These are phyloP conservation scores for Tylopilus vinaceipallidus DNA, from an alignment of 768 basidiomycete species.

Conservation along the genomic window DNA sequence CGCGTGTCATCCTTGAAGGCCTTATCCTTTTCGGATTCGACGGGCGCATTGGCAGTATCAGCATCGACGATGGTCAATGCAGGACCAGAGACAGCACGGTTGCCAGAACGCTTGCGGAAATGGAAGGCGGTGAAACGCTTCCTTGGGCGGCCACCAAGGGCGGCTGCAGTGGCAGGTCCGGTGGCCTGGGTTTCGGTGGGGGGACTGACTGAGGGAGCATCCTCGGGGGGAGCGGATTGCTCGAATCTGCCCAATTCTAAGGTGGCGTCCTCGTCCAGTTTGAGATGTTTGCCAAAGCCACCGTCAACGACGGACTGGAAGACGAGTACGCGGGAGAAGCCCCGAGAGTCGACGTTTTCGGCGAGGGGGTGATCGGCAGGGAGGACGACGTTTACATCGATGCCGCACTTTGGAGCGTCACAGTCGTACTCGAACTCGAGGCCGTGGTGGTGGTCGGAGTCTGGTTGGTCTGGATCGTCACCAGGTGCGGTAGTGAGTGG, in stretches of 20 bases:
- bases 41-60: slow-evolving; percentile 38
- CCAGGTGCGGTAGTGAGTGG: slow-evolving; percentile 50
- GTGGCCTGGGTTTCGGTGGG: slow-evolving; percentile 12
- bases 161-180: slow-evolving; percentile 10
- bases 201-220: slow-evolving; percentile 8
- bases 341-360: slow-evolving; percentile 34
- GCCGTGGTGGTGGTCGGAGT: slow-evolving; percentile 64
- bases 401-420: slow-evolving; percentile 79
- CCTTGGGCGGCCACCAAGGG: slow-evolving; percentile 29
- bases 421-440: slow-evolving; percentile 93
- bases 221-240: slow-evolving; percentile 20
- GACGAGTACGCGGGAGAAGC: slow-evolving; percentile 34
- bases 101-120: slow-evolving; percentile 57
- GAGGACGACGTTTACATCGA: slow-evolving; percentile 75
- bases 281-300: slow-evolving; percentile 76
- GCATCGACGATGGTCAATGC: slow-evolving; percentile 79
- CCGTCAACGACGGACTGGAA: slow-evolving; percentile 64
- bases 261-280: slow-evolving; percentile 72
- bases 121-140: slow-evolving; percentile 67
- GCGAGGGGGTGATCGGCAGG: slow-evolving; percentile 61
- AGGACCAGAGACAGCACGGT: slow-evolving; percentile 64
- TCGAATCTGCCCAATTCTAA: slow-evolving; percentile 82
- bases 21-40: slow-evolving; percentile 40
- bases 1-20: slow-evolving; percentile 46
- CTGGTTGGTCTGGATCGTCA: slow-evolving; percentile 44